phyloP scores from a whole-genome alignment of 2,329 filamentous ascomycete species.

The Colletotrichum higginsianum region DNA sequence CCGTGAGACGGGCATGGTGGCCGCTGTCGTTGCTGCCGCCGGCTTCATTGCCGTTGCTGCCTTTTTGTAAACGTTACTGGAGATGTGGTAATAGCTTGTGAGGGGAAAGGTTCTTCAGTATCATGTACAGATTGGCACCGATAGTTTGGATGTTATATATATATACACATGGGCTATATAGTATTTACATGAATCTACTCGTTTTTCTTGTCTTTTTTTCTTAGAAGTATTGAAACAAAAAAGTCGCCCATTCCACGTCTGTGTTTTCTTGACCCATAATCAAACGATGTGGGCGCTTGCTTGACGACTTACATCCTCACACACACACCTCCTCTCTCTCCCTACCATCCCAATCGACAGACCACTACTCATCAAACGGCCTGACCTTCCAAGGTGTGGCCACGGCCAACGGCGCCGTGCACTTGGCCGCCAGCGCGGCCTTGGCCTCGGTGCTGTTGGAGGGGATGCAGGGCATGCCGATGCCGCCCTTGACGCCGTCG shows the following conservation, averaged over 20 bases:
- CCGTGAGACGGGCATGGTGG: slow-evolving; percentile 47
- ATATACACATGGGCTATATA: neutral
- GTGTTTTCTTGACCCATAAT: neutral
- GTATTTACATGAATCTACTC: slow-evolving; percentile 28
- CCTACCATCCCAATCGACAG: no score
- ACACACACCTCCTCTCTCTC: no score
- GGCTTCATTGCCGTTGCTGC: slow-evolving; percentile 48
- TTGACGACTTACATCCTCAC: no score
- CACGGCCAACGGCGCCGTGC: slow-evolving; percentile 49
- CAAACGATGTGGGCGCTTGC: no score
- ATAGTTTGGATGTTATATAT: neutral
- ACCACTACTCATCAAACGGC: slow-evolving; percentile 20
- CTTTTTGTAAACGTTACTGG: slow-evolving; percentile 42
- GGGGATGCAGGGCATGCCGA: slow-evolving; percentile 53
- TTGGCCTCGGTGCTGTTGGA: slow-evolving; percentile 52
- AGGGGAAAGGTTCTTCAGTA: neutral
- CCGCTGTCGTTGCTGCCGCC: slow-evolving; percentile 44
- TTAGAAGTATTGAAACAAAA: no score
- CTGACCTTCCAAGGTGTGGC: slow-evolving; percentile 45
- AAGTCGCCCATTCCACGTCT: neutral
- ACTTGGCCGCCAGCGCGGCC: slow-evolving; percentile 51
- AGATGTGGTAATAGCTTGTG: neutral
- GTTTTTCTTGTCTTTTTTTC: neutral
- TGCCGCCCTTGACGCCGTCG: slow-evolving; percentile 60
- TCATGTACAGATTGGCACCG: no score